Conservation (phyloP, 179 eudicot genomes). For the Spinacia oleracea region DNA sequence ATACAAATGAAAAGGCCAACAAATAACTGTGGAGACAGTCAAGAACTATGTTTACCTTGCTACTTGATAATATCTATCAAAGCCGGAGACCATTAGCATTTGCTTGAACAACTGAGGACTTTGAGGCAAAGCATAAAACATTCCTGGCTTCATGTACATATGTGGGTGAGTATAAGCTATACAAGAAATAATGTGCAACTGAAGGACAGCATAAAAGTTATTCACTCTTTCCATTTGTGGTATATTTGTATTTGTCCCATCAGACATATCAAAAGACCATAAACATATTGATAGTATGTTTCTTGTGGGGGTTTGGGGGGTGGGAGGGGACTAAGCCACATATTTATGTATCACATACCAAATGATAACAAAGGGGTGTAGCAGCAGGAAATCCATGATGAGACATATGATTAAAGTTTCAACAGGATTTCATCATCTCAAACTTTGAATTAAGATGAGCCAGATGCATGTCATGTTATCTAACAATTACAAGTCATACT, state of each 20-base stretch:
- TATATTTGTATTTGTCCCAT: not conserved
- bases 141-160: conserved; percentile 79
- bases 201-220: not conserved
- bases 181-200: conserved; percentile 7
- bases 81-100: conserved; percentile 97
- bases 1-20: conserved; percentile 10
- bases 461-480: not conserved
- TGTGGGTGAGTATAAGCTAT: conserved; percentile 33
- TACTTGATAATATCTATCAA: conserved; percentile 88
- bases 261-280: not conserved
- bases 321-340: not conserved
- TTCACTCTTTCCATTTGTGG: not conserved
- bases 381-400: not conserved
- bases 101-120: conserved; percentile 97
- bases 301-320: not conserved
- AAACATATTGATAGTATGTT: not conserved
- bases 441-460: not conserved
- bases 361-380: not conserved
- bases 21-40: conserved; percentile 6
- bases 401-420: not conserved
- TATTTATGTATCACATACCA: not conserved
- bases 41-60: conserved; percentile 56
- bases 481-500: not conserved
- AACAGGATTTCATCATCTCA: not conserved
- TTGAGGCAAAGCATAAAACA: conserved; percentile 92